Percentiles rank a stretch among this genome's conserved stretches.
Conservation (phyloP, 1,139 yeast genomes). For the Pneumocystis canis region DNA sequence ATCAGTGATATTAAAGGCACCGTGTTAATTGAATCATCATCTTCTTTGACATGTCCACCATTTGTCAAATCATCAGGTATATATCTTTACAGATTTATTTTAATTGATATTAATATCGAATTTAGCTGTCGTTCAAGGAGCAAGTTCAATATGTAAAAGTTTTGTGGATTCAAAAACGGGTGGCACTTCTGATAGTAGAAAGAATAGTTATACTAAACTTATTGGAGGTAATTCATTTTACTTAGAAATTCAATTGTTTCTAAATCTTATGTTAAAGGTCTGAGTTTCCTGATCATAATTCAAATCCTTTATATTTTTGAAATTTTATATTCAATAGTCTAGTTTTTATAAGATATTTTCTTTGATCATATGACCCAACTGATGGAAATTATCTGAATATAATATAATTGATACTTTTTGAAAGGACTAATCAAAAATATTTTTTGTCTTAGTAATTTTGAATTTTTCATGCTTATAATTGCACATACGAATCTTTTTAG, state of each 20-base stretch:
- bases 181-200: not conserved
- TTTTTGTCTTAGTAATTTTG: not conserved
- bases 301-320: not conserved
- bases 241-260: not conserved
- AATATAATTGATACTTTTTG: not conserved
- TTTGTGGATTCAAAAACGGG: slow-evolving; percentile 17
- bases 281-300: not conserved
- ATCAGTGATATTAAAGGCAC: slow-evolving; percentile 81
- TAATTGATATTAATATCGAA: slow-evolving; percentile 81
- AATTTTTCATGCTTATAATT: not conserved
- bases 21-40: slow-evolving; percentile 57
- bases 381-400: not conserved
- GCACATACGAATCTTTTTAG: not conserved
- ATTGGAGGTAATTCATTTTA: not conserved
- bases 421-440: not conserved
- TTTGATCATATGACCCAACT: not conserved
- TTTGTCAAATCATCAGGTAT: slow-evolving; percentile 29
- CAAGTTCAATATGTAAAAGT: slow-evolving; percentile 21
- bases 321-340: not conserved
- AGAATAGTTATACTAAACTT: slow-evolving; percentile 11
- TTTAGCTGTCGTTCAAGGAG: slow-evolving; percentile 49
- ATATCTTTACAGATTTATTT: slow-evolving; percentile 50
- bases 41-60: slow-evolving; percentile 64
- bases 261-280: not conserved
- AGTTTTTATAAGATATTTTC: not conserved